These are phyloP conservation scores for Orbilia ellipsospora DNA, from an alignment of 2,329 filamentous ascomycete species.

Conservation along the genomic window DNA sequence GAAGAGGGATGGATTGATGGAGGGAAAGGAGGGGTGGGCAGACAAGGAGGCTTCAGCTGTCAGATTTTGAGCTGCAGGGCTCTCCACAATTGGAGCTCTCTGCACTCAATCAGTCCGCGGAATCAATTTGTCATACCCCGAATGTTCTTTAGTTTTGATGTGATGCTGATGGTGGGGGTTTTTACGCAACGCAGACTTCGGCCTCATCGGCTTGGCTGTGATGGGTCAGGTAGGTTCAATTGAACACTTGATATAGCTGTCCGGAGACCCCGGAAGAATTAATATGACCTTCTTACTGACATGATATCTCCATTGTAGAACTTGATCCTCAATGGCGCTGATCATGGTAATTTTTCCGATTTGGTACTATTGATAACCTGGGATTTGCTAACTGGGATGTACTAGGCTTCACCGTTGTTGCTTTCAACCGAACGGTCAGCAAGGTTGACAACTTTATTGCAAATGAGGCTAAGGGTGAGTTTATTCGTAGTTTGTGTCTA, in stretches of 20 bases:
- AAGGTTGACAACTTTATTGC: slow-evolving; percentile 96
- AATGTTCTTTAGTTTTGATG: slow-evolving; percentile 13
- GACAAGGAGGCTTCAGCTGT: slow-evolving; percentile 20
- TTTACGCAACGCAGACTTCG: slow-evolving; percentile 72
- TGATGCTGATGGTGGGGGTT: slow-evolving; percentile 50
- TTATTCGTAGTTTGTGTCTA: background rate
- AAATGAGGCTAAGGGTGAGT: slow-evolving; percentile 84
- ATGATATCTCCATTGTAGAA: slow-evolving; percentile 68
- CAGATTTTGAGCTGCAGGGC: slow-evolving; percentile 7
- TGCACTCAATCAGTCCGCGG: background rate
- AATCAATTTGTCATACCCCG: slow-evolving; percentile 23
- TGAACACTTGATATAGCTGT: slow-evolving; percentile 62
- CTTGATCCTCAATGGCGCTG: slow-evolving; percentile 88
- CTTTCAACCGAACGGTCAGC: slow-evolving; percentile 97
- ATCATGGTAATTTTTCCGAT: slow-evolving; percentile 68
- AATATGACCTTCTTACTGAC: slow-evolving; percentile 20
- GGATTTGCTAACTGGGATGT: slow-evolving; percentile 55
- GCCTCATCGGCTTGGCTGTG: slow-evolving; percentile 91
- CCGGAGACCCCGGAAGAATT: slow-evolving; percentile 40
- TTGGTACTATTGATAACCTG: background rate
- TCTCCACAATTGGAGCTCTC: slow-evolving; percentile 25
- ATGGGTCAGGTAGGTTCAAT: slow-evolving; percentile 69
- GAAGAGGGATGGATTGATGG: background rate
- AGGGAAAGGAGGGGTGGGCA: too few relatives aligned
- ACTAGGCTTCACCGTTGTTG: slow-evolving; percentile 87